Evolutionary conservation across 2,329 filamentous ascomycete species (phyloP).

Genomic region (Epichloe glyceriae): DNA sequence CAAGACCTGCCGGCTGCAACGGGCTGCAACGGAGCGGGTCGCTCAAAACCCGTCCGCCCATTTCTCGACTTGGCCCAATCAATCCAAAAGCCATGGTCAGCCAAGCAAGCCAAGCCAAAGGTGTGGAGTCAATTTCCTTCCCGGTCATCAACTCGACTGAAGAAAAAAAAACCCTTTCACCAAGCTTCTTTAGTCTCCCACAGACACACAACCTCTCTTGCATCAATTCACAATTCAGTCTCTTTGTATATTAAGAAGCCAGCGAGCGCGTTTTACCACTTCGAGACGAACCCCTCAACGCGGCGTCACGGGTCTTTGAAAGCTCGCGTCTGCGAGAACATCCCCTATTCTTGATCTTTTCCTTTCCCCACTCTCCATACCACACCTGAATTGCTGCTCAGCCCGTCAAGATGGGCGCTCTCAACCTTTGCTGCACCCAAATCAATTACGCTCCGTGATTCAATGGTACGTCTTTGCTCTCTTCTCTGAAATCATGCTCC

Average conservation of each 20-base stretch:
- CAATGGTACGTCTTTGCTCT: slow-evolving; percentile 55
- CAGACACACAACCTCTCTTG: neutral
- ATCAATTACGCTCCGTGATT: slow-evolving; percentile 67
- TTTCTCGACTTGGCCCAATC: neutral
- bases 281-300: neutral
- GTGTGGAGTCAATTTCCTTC: too few species aligned
- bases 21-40: neutral
- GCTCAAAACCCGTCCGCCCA: neutral
- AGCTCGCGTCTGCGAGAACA: neutral
- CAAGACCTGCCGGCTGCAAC: neutral
- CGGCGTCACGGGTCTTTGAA: neutral
- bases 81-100: neutral
- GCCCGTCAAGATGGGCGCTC: slow-evolving; percentile 39
- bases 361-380: neutral
- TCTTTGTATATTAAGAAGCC: neutral
- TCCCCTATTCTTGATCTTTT: neutral
- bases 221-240: neutral
- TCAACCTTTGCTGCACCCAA: slow-evolving; percentile 68
- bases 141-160: neutral
- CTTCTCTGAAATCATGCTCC: neutral
- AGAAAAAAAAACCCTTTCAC: neutral
- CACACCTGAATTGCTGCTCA: neutral
- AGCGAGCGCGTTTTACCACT: neutral
- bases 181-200: neutral
- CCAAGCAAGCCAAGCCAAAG: neutral